phyloP scores from a whole-genome alignment of 495 filamentous ascomycete genomes.

The Lepraria neglecta region DNA sequence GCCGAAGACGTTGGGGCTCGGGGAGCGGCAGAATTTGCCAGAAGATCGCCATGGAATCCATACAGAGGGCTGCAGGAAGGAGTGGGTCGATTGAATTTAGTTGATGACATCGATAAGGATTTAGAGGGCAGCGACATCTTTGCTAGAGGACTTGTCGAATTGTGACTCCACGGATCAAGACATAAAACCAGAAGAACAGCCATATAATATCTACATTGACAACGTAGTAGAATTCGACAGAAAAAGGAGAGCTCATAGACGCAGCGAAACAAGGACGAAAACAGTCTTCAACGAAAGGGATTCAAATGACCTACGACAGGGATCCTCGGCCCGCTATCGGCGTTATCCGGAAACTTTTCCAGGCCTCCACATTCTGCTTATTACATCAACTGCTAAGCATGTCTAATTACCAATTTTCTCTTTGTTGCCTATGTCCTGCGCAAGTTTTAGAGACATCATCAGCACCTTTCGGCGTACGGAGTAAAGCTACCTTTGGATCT shows the following conservation, averaged over 20 bases:
- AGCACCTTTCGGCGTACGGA: not conserved
- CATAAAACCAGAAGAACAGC: too few species aligned
- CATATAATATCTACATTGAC: too few species aligned
- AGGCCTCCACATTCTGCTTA: not conserved
- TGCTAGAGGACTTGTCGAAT: too few species aligned
- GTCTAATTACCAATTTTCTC: not conserved
- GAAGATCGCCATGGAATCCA: slow-evolving; percentile 12
- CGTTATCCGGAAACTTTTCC: not conserved
- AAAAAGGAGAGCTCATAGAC: too few species aligned
- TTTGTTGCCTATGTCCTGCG: not conserved
- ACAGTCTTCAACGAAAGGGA: too few species aligned
- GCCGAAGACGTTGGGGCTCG: slow-evolving; percentile 10
- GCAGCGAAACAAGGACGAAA: too few species aligned
- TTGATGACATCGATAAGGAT: too few species aligned
- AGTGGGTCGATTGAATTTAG: too few species aligned
- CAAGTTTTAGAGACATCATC: not conserved
- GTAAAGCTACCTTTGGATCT: not conserved
- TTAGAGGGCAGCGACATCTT: too few species aligned
- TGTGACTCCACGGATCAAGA: too few species aligned
- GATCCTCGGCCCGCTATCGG: slow-evolving; percentile 8
- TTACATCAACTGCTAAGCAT: not conserved
- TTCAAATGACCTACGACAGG: not conserved
- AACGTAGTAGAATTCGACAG: too few species aligned
- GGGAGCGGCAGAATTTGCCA: slow-evolving; percentile 22
- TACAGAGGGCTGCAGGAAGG: not conserved